Base-by-base conservation (phyloP, 169 alveolate genomes). In the Plasmodium billcollinsi region DNA sequence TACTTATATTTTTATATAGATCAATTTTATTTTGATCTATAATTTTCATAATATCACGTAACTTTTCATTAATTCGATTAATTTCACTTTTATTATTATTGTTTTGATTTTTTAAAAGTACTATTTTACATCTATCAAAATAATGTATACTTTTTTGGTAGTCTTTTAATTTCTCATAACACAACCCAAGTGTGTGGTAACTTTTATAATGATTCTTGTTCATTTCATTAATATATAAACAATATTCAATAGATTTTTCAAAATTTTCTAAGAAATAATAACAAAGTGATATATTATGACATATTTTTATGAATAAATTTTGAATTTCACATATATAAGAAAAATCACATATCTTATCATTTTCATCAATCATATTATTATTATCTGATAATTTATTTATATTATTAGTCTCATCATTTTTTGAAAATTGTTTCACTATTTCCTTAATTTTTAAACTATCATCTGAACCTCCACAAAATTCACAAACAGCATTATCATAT, bases 221-320 rank as follows among this genome's bases (percentile, higher is more conserved):
- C 12, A 69, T 66, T 8, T 80, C 90, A 45, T 72, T 80, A 15
- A 80, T 72, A 21, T 80, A 69, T 14, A 49, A 70, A 54, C 85
- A 80, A 45, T 80, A 80, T 33, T 67, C 85, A 12, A 67, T 80
- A 14, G 85, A 26, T 18, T 33, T 43, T 33, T 80, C 66, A 8
- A 54, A 72, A 12, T 73, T 21, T 20, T 69, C 90, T 26, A 80
- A 59, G 50, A 80, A 80, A 49, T 80, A 80, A 12, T 80, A 80
- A 20, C 90, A 80, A 9, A 80, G 33, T 20, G 90, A 80, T 49
- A 80, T 61, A 33, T 80, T 80, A 73, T 80, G 90, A 11, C 90
- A 80, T 33, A 80, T 54, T 9, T 80, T 80, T 45, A 72, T 56
- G 24, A 80, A 80, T 3, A 67, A 26, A 26, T 54, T 72, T 21